Percentiles rank a stretch among this genome's conserved stretches.
Conservation (phyloP, 106 monocot genomes). For the Hemerocallis citrina region DNA sequence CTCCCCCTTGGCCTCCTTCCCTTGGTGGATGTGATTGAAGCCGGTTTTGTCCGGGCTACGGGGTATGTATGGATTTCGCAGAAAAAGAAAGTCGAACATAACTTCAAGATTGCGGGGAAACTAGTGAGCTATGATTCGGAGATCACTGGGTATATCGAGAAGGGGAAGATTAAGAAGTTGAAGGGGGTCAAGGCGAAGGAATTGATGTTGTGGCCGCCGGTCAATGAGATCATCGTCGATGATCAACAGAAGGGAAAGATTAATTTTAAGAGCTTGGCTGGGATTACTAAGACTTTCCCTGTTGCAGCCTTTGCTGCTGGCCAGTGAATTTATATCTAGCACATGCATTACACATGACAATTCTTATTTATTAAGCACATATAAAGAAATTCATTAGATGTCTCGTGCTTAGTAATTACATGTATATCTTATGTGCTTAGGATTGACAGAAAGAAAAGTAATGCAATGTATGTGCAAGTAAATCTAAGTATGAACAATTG, state of each 20-base stretch:
- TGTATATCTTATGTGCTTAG: no score
- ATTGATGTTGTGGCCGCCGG: conserved; percentile 30
- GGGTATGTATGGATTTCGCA: conserved; percentile 41
- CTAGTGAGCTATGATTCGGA: conserved; percentile 33
- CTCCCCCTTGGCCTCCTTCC: conserved; percentile 39
- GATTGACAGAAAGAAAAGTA: no score
- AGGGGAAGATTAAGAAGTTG: conserved; percentile 27
- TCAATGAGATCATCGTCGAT: conserved; percentile 30
- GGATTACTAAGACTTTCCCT: conserved; percentile 40
- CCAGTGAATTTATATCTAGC: neutral
- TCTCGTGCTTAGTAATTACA: no score
- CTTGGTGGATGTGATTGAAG: conserved; percentile 20
- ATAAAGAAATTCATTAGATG: no score
- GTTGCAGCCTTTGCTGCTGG: conserved; percentile 33
- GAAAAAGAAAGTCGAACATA: conserved; percentile 34
- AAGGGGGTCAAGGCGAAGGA: conserved; percentile 48
- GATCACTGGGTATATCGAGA: conserved; percentile 23
- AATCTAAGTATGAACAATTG: no score
- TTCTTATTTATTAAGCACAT: neutral
- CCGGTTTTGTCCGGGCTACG: conserved; percentile 24
- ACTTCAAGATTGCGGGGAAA: conserved; percentile 30
- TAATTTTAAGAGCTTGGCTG: conserved; percentile 37
- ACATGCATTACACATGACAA: neutral
- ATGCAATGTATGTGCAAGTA: no score
- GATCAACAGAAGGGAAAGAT: conserved; percentile 25